Evolutionary conservation across 1,284 basidiomycete species (phyloP), one percentile per base, ranked within the genome.

Genomic region (Macrocystidia cucumis): DNA sequence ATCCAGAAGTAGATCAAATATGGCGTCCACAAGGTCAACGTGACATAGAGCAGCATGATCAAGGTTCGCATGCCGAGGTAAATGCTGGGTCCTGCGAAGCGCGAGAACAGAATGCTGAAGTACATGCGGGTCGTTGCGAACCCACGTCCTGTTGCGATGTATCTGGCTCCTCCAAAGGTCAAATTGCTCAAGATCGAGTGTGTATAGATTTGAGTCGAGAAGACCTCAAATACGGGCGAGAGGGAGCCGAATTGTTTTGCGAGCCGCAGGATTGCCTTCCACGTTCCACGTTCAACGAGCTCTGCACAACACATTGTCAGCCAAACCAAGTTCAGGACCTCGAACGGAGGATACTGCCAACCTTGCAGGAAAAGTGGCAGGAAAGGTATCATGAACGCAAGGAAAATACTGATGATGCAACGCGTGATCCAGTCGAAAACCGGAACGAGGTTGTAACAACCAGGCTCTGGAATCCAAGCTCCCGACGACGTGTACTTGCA

Each of bases 91-190:
- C 92, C 92, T 28, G 92, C 92, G 60, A 97, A 97, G 39, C 92
- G 87, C 45, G 92, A 96, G 66, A 91, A 93, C 13, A 96, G 66
- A 47, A 92, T 92, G 54, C 78, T 85, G 69, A 97, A 97, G 44
- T 83, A 86, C 45, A 95, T 89, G 38, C 92, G 75, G 13, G 89
- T 88, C 5, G 92, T 96, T 11, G 92, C 92, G 55, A 97, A 97
- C 28, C 92, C 92, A 74, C 92, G 88, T 39, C 92, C 92, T n/a
- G 92, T 97, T n/a, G 92, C 91, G 48, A 97, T 97, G 61, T 96
- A 97, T 42, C 92, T 78, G 34, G 92, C 92, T 41, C 92, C 92
- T 61, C 92, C 92, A 44, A 95, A 95, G 3, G 89, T 92, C 65
- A 96, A 67, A 62, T 96, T 92, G 60, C 82, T 95, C 47, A 95